phyloP scores from a whole-genome alignment of 768 basidiomycete species.

The Suillus alpinus region DNA sequence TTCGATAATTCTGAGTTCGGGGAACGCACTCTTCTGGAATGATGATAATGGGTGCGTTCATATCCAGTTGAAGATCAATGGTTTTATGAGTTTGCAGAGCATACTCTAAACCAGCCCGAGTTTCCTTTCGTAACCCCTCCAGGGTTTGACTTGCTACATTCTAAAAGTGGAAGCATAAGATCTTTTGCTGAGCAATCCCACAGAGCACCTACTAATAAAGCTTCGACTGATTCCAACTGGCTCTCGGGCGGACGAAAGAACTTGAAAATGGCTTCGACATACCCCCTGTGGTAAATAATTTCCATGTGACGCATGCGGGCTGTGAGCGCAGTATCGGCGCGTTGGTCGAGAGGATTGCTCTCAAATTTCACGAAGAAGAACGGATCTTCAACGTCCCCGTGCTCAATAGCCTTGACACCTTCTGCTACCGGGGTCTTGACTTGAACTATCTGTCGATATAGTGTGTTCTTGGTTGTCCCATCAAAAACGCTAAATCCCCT shows the following conservation, averaged over 20 bases:
- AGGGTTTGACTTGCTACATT: slow-evolving; percentile 90
- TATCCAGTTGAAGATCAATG: slow-evolving; percentile 91
- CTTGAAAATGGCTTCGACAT: slow-evolving; percentile 85
- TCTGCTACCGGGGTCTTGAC: slow-evolving; percentile 50
- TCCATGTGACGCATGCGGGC: slow-evolving; percentile 94
- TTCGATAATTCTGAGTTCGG: neutral
- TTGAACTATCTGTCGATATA: slow-evolving; percentile 89
- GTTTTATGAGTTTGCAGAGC: slow-evolving; percentile 94
- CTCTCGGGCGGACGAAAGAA: slow-evolving; percentile 95
- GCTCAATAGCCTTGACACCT: slow-evolving; percentile 32
- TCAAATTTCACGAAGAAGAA: slow-evolving; percentile 95
- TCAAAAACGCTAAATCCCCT: slow-evolving; percentile 88
- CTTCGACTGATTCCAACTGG: slow-evolving; percentile 93
- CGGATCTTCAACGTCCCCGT: slow-evolving; percentile 38
- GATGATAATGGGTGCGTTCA: slow-evolving; percentile 96
- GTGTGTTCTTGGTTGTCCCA: slow-evolving; percentile 76
- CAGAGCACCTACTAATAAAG: slow-evolving; percentile 63
- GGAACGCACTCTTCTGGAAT: slow-evolving; percentile 81
- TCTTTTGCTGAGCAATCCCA: neutral
- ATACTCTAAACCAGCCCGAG: slow-evolving; percentile 89
- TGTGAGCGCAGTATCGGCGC: slow-evolving; percentile 87
- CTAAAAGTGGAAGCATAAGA: slow-evolving; percentile 35
- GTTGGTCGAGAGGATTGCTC: slow-evolving; percentile 84
- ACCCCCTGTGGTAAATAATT: slow-evolving; percentile 92
- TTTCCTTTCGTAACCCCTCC: slow-evolving; percentile 91